Evolutionary conservation across 1,284 basidiomycete species (phyloP).

Genomic region (Cryptococcus sp.): DNA sequence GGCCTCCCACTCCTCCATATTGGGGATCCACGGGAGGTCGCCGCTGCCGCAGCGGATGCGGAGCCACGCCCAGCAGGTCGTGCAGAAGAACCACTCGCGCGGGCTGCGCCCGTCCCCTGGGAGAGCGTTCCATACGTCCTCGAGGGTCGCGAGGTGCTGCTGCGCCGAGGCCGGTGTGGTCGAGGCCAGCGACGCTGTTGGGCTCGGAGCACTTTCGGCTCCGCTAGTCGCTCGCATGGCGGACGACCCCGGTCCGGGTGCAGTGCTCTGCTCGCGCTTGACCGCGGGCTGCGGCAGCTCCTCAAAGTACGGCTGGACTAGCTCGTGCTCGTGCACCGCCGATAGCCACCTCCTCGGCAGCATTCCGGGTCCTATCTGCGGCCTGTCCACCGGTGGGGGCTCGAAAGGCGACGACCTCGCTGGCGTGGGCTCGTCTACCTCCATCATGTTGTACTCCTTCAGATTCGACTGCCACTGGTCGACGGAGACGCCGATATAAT

Average conservation of each 20-base stretch:
- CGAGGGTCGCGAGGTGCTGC: slow-evolving; percentile 5
- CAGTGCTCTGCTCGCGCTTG: not conserved
- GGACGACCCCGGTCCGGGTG: not conserved
- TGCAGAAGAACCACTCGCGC: slow-evolving; percentile 43
- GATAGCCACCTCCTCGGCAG: slow-evolving; percentile 27
- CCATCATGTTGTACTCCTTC: slow-evolving; percentile 17
- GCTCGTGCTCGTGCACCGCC: slow-evolving; percentile 32
- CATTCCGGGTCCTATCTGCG: slow-evolving; percentile 37
- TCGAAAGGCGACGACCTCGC: slow-evolving; percentile 8
- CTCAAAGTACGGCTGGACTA: slow-evolving; percentile 29
- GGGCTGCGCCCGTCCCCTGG: slow-evolving; percentile 29
- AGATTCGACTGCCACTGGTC: slow-evolving; percentile 18
- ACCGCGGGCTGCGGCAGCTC: slow-evolving; percentile 23
- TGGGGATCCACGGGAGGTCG: slow-evolving; percentile 2
- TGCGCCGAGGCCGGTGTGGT: not conserved
- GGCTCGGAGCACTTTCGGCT: not conserved
- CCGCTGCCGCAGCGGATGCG: slow-evolving; percentile 22
- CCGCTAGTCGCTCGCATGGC: too few relatives aligned
- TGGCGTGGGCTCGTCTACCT: slow-evolving; percentile 13
- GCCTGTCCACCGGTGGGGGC: slow-evolving; percentile 8
- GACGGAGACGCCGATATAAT: not conserved
- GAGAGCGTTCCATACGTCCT: slow-evolving; percentile 35
- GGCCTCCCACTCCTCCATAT: slow-evolving; percentile 27
- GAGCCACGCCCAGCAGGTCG: slow-evolving; percentile 41
- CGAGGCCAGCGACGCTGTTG: not conserved